phyloP scores from a whole-genome alignment of 352 stramenopile species.

The Elongisporangium senticosum region DNA sequence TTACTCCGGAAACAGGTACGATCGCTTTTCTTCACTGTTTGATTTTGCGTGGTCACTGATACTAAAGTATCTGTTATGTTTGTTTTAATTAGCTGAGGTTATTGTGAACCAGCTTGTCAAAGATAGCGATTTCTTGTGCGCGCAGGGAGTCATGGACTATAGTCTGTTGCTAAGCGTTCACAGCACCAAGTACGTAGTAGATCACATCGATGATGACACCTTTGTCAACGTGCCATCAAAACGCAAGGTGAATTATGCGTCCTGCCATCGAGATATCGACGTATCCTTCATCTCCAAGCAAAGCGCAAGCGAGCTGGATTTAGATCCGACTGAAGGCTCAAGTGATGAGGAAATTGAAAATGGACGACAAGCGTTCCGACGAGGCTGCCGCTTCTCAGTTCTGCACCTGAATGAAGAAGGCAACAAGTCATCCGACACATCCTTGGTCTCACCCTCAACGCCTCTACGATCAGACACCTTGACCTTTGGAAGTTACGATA shows the following conservation, averaged over 20 bases:
- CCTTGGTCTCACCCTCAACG: constrained; percentile 7
- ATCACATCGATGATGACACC: constrained; percentile 38
- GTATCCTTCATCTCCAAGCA: constrained; percentile 30
- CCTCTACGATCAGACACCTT: constrained; percentile 60
- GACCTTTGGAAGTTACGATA: constrained; percentile 30
- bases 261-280: constrained; percentile 55
- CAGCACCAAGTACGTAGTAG: constrained; percentile 81
- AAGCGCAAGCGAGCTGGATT: neutral
- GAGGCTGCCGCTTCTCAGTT: constrained; percentile 71
- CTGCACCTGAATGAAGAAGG: constrained; percentile 43
- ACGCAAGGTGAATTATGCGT: constrained; percentile 62
- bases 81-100: constrained; percentile 24
- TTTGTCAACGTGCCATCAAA: constrained; percentile 54
- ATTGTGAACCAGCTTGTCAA: constrained; percentile 61
- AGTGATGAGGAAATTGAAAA: constrained; percentile 49
- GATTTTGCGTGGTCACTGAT: constrained; percentile 6
- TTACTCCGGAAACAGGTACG: constrained; percentile 48
- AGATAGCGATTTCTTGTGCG: constrained; percentile 69
- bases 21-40: neutral
- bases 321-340: constrained; percentile 29
- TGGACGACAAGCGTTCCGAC: constrained; percentile 48
- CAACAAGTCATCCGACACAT: constrained; percentile 1
- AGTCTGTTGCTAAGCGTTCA: constrained; percentile 81
- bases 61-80: neutral
- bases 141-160: constrained; percentile 89